Evolutionary conservation across 768 basidiomycete species (phyloP).

Genomic region (Lactifluus piperatus): DNA sequence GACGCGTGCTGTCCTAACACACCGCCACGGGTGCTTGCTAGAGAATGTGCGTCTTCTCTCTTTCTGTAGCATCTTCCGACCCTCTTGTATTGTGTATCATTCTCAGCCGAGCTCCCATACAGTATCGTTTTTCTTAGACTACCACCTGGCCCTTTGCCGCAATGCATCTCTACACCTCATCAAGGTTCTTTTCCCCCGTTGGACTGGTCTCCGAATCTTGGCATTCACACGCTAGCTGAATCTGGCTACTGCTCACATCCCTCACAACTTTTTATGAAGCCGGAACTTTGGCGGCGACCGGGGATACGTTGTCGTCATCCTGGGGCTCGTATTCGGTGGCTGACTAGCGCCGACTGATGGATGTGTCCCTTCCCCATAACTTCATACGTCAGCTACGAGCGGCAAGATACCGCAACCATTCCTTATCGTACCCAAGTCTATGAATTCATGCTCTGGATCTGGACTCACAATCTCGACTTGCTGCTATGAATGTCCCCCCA

Average conservation of each 20-base stretch:
- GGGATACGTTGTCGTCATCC: conserved; percentile 11
- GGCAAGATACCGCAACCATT: neutral
- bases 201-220: neutral
- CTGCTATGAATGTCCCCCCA: neutral
- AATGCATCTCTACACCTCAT: neutral
- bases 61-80: neutral
- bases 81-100: neutral
- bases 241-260: neutral
- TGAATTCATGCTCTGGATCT: conserved; percentile 6
- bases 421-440: neutral
- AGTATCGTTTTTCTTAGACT: too few species aligned
- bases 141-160: neutral
- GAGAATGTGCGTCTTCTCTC: neutral
- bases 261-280: neutral
- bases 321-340: neutral
- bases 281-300: neutral
- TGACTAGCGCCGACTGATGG: conserved; percentile 7
- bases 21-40: neutral
- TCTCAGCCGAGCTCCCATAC: neutral
- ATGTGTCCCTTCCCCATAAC: neutral
- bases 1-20: neutral
- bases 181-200: neutral
- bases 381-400: neutral
- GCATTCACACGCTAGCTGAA: neutral
- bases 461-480: conserved; percentile 8